Evolutionary conservation across 1,284 basidiomycete species (phyloP).

Genomic region (Ustilago shanxiensis): DNA sequence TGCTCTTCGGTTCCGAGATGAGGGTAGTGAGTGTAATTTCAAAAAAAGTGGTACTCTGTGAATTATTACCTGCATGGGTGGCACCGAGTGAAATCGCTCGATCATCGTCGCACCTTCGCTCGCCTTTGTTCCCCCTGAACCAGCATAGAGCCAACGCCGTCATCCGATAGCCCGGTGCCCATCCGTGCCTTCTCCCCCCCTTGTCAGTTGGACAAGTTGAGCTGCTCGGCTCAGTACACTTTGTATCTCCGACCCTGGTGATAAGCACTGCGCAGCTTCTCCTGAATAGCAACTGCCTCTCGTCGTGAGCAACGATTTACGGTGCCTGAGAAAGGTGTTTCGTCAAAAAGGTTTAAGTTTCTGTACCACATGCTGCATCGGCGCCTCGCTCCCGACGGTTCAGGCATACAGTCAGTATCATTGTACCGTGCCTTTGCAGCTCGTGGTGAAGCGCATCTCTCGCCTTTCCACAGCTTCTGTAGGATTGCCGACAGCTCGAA

Average conservation of each 20-base stretch:
- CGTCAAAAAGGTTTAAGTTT: too few species aligned
- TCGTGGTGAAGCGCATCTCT: neutral
- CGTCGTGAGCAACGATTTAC: neutral
- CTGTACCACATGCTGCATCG: neutral
- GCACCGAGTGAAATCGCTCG: too few species aligned
- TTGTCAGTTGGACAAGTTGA: neutral
- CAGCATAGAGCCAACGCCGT: conserved; percentile 12
- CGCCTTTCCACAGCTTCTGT: neutral
- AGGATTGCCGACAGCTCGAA: neutral
- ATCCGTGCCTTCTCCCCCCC: neutral
- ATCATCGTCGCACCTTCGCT: conserved; percentile 3
- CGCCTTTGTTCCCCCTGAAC: neutral
- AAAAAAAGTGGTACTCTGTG: too few species aligned
- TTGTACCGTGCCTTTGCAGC: too few species aligned
- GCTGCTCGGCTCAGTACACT: conserved; percentile 20
- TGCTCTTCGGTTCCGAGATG: too few species aligned
- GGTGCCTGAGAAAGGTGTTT: too few species aligned
- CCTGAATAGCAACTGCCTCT: neutral
- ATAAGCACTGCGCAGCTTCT: conserved; percentile 10
- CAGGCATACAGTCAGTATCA: too few species aligned
- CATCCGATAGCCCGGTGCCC: conserved; percentile 16
- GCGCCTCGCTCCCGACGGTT: conserved; percentile 12
- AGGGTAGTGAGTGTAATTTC: too few species aligned
- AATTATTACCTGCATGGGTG: too few species aligned
- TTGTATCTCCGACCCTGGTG: conserved; percentile 34